These are phyloP conservation scores for Emergomyces pasteurianus DNA, from an alignment of 2,329 filamentous ascomycete species.

Conservation along the genomic window DNA sequence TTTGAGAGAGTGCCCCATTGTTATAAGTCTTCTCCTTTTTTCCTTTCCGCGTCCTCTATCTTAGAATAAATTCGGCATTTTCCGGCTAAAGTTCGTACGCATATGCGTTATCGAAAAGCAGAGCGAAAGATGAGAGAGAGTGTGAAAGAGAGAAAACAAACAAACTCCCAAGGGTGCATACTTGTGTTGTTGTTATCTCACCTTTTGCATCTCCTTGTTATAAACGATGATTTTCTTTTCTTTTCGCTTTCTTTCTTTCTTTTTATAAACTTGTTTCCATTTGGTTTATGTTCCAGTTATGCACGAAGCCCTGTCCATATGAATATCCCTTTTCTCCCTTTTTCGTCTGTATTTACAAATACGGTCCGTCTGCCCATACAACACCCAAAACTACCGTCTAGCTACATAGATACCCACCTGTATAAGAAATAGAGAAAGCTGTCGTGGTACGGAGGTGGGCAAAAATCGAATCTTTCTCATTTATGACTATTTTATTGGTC, in stretches of 20 bases:
- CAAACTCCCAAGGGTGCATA: not conserved
- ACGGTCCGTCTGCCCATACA: not conserved
- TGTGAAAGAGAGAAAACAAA: not conserved
- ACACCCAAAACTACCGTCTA: not conserved
- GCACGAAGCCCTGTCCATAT: not conserved
- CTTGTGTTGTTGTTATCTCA: not conserved
- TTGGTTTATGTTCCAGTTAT: not conserved
- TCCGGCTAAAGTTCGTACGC: not conserved
- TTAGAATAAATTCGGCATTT: not conserved
- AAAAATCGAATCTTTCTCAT: not conserved
- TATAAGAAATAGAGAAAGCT: not conserved
- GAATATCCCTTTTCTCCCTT: not conserved
- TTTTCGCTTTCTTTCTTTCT: slow-evolving; percentile 3
- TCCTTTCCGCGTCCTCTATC: not conserved
- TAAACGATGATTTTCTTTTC: not conserved
- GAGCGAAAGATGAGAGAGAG: not conserved
- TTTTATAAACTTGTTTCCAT: not conserved
- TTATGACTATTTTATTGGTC: not conserved
- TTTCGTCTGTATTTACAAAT: not conserved
- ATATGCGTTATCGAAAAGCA: not conserved
- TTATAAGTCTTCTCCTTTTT: not conserved
- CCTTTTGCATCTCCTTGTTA: not conserved
- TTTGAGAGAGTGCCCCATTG: not conserved
- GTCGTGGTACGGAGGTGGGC: not conserved
- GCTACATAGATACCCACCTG: not conserved